A percentile compares a stretch with the other conserved stretches of the same genome.
phyloP scores from a whole-genome alignment of 2,329 filamentous ascomycete genomes.

The Colletotrichum ledebouriae region DNA sequence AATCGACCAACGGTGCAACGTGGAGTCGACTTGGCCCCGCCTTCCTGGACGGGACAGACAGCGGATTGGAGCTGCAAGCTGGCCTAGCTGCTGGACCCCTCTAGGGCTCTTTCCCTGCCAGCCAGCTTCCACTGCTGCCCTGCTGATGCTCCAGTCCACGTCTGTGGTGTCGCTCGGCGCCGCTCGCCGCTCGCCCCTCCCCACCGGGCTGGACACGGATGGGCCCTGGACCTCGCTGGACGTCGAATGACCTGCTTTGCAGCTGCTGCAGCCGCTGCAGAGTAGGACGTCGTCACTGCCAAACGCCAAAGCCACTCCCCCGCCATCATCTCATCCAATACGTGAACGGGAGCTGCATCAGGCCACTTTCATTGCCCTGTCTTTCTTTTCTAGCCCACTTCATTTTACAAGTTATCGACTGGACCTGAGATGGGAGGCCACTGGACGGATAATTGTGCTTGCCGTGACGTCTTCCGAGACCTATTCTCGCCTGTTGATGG shows the following conservation, averaged over 20 bases:
- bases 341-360: conserved; percentile 39
- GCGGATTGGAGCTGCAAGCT: conserved; percentile 6
- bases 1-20: conserved; percentile 1
- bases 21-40: neutral
- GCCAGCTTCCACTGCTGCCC: neutral
- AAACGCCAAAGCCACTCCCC: conserved; percentile 34
- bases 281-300: conserved; percentile 13
- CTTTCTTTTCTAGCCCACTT: conserved; percentile 28
- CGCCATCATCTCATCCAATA: conserved; percentile 38
- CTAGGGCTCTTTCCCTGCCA: too few relatives aligned
- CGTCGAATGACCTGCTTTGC: neutral
- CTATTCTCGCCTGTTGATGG: neutral
- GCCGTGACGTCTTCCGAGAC: conserved; percentile 33
- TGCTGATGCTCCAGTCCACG: conserved; percentile 1
- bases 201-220: conserved; percentile 21
- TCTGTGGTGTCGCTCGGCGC: conserved; percentile 11
- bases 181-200: conserved; percentile 11
- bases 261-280: conserved; percentile 2
- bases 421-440: neutral
- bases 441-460: conserved; percentile 24
- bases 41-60: neutral
- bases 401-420: neutral
- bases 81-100: too few relatives aligned
- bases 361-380: conserved; percentile 35
- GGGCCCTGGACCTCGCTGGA: conserved; percentile 15